Base-by-base conservation (phyloP, 768 basidiomycete species). In the Strobilomyces dryophilus region DNA sequence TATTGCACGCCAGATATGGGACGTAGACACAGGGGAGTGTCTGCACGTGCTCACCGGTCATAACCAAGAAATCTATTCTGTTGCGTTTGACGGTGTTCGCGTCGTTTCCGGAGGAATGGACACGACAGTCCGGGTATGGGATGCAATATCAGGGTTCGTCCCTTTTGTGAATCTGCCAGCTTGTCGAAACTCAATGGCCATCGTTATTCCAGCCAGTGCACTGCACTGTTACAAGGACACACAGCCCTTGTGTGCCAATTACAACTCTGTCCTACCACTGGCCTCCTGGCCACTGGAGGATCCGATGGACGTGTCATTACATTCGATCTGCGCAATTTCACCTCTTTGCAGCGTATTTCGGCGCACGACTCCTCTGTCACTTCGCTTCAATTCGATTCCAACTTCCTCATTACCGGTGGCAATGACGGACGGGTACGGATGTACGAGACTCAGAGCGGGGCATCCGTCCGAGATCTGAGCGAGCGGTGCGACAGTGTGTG, bases 61-160 rank as follows among this genome's bases (percentile, higher is more conserved):
- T 67, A 81, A 83, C 49, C 87, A 89, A 62, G 89, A 93, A 71
- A 87, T 97, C 10, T 98, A 98, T 64, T 82, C 86, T 0, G 89
- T 97, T 37, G 91, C 92, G 10, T 95, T 93, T 58, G 92, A 95
- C 61, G 94, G 95, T 0, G 71, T 82, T 17, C 75, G 82, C 12
- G 79, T 95, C 46, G 90, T 85, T 1, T 90, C 90, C 7, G 95
- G 93, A 5, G 87, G 87, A n/a, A 72, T 95, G 57, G 95, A 98
- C 62, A 94, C 92, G n/a, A 92, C 88, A 1, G 89, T 97, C 4
- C 76, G 94, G 4, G 81, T 98, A 0, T 98, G 95, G 95, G 84
- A 88, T 57, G 87, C 90, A 0, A 73, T 78, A 10, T 85, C 87
- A 37, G 95, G 95, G 92, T 94, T 64, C 59, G 84, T 70, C 21